Evolutionary conservation across 169 alveolate genomes (phyloP).

Genomic region (Plasmodium coatneyi): DNA sequence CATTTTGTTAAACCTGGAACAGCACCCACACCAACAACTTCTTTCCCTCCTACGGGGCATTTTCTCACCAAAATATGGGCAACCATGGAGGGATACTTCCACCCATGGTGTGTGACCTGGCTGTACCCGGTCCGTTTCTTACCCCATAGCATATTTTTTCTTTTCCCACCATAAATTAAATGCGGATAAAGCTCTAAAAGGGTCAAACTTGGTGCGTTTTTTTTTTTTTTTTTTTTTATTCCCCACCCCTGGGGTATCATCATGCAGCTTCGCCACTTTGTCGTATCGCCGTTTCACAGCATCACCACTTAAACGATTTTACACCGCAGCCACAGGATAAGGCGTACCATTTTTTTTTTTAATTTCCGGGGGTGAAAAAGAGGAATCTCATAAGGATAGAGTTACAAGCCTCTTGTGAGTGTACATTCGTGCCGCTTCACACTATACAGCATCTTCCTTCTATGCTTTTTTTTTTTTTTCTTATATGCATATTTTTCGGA

Average conservation of each 20-base stretch:
- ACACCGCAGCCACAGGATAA: not conserved
- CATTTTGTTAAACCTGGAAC: not conserved
- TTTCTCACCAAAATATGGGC: not conserved
- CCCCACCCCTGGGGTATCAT: not conserved
- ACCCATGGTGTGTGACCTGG: not conserved
- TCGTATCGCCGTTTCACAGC: not conserved
- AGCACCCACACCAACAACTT: not conserved
- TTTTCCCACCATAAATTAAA: not conserved
- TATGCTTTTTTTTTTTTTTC: not conserved
- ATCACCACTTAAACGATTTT: not conserved
- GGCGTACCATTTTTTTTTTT: not conserved
- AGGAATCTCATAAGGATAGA: not conserved
- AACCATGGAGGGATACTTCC: not conserved
- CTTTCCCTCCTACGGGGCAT: not conserved
- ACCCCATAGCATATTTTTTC: not conserved
- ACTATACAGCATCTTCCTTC: not conserved
- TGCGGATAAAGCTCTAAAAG: no score
- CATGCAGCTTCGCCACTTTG: not conserved
- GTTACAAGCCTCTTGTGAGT: not conserved
- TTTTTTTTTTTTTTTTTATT: not conserved
- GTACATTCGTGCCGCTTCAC: not conserved
- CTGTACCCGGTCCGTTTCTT: not conserved
- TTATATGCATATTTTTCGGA: not conserved
- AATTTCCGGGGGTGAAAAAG: not conserved
- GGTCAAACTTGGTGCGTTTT: not conserved